Conservation (phyloP, 768 basidiomycete species). For the Ramaria sp. region DNA sequence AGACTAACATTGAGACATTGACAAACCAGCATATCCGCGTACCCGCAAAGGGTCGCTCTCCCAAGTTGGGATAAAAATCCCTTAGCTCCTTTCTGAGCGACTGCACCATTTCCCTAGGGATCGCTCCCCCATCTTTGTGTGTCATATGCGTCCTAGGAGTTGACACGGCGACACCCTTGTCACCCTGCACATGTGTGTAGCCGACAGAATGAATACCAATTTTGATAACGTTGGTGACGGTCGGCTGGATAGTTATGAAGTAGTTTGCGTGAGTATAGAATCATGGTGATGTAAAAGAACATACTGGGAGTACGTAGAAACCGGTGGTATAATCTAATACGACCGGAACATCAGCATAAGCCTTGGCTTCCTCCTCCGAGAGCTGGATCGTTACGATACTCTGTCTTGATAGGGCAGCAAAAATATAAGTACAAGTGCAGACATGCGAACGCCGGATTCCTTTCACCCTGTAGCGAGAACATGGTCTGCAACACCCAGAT, state of each 20-base stretch:
- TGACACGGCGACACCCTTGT: slow-evolving; percentile 32
- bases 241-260: slow-evolving; percentile 39
- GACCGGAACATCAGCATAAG: slow-evolving; percentile 55
- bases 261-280: neutral
- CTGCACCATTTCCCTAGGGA: slow-evolving; percentile 48
- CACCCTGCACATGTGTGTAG: slow-evolving; percentile 27
- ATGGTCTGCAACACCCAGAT: slow-evolving; percentile 33
- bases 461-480: slow-evolving; percentile 76
- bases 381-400: slow-evolving; percentile 69
- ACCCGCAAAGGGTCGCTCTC: slow-evolving; percentile 51
- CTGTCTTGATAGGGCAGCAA: slow-evolving; percentile 41
- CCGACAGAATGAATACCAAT: slow-evolving; percentile 69
- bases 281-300: slow-evolving; percentile 13
- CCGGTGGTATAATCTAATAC: slow-evolving; percentile 62
- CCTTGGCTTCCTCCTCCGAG: slow-evolving; percentile 50
- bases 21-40: slow-evolving; percentile 86
- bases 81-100: slow-evolving; percentile 41
- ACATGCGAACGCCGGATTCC: neutral
- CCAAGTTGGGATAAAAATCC: slow-evolving; percentile 67
- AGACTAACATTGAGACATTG: neutral
- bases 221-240: slow-evolving; percentile 55
- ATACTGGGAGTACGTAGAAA: slow-evolving; percentile 78
- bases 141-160: slow-evolving; percentile 65
- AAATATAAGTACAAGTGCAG: neutral
- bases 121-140: slow-evolving; percentile 47